Conservation (phyloP, 495 filamentous ascomycete species). For the Aspergillus sclerotiicarbonarius region DNA sequence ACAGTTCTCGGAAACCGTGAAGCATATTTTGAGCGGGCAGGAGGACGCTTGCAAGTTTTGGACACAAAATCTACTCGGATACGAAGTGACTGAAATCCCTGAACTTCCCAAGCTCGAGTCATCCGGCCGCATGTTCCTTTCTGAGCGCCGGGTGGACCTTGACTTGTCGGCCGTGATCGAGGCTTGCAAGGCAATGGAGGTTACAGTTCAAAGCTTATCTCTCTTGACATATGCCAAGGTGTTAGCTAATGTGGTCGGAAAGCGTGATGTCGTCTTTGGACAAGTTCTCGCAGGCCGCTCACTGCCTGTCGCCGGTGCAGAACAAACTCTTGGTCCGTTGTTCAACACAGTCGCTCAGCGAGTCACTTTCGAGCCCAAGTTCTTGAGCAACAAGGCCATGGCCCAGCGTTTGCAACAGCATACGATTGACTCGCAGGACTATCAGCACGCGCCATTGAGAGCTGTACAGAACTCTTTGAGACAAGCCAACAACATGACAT, state of each 20-base stretch:
- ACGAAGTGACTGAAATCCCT: conserved; percentile 24
- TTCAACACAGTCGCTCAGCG: conserved; percentile 82
- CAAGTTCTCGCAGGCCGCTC: conserved; percentile 62
- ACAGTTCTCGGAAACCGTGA: conserved; percentile 33
- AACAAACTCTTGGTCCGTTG: conserved; percentile 73
- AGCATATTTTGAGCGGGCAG: conserved; percentile 20
- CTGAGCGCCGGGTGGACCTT: conserved; percentile 29
- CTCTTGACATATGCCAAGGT: conserved; percentile 69
- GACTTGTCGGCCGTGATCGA: conserved; percentile 43
- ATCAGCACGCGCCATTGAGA: conserved; percentile 45
- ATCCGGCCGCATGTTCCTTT: conserved; percentile 24
- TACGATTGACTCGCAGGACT: conserved; percentile 61
- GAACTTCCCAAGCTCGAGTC: conserved; percentile 11
- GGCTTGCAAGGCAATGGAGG: conserved; percentile 54
- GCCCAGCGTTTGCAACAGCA: conserved; percentile 54
- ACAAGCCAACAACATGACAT: conserved; percentile 23
- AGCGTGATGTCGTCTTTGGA: conserved; percentile 72
- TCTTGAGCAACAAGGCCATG: conserved; percentile 48
- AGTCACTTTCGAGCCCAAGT: conserved; percentile 36
- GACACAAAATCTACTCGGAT: conserved; percentile 31
- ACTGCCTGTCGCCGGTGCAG: conserved; percentile 64
- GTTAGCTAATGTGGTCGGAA: conserved; percentile 58
- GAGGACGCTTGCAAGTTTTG: conserved; percentile 39
- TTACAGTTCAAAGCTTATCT: conserved; percentile 73
- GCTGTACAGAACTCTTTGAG: conserved; percentile 25